Percentiles rank a stretch among this genome's conserved stretches.
phyloP scores from a whole-genome alignment of 192 early-diverging fungal genomes.

The Backusella mclennaniae region DNA sequence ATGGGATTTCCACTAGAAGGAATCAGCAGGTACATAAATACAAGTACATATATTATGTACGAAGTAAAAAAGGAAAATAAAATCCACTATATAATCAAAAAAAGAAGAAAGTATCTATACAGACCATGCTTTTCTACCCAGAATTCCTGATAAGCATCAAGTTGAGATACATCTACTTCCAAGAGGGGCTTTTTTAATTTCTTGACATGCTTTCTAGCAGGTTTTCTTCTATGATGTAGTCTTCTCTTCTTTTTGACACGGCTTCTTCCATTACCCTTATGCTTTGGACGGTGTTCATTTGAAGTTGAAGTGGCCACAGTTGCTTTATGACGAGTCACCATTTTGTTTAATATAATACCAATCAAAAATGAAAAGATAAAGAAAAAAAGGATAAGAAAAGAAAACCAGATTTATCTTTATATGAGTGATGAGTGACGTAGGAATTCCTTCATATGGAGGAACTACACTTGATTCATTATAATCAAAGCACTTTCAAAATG shows the following conservation, averaged over 20 bases:
- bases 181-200: conserved; percentile 3
- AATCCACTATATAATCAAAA: background rate
- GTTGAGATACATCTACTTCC: conserved; percentile 26
- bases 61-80: background rate
- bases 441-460: no score
- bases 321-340: no score
- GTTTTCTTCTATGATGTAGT: conserved; percentile 1
- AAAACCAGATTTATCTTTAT: no score
- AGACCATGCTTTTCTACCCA: conserved; percentile 61
- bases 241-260: conserved; percentile 18
- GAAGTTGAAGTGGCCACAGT: conserved; percentile 36
- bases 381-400: no score
- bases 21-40: no score
- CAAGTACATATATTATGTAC: background rate
- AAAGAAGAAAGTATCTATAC: background rate
- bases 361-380: no score
- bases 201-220: background rate
- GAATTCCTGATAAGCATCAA: conserved; percentile 45
- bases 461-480: no score
- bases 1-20: conserved; percentile 47
- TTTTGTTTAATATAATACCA: no score
- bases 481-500: no score
- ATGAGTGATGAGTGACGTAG: no score
- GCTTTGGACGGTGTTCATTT: conserved; percentile 24
- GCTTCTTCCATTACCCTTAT: background rate